phyloP scores from a whole-genome alignment of 495 filamentous ascomycete genomes.

The Aspergillus ellipticus region DNA sequence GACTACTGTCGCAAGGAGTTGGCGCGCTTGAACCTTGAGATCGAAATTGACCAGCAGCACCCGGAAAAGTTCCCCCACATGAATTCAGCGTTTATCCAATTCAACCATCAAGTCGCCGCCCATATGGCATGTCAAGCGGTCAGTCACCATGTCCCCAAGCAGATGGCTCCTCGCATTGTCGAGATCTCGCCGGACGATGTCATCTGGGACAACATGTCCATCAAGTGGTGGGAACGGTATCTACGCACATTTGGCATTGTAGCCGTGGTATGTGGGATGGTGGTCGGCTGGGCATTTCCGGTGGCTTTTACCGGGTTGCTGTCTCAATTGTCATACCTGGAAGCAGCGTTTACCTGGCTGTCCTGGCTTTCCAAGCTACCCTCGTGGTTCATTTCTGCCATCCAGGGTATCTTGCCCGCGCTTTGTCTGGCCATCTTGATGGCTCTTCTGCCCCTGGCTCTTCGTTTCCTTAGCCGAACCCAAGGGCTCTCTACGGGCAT shows the following conservation, averaged over 20 bases:
- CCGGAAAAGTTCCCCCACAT: conserved; percentile 88
- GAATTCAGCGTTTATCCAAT: conserved; percentile 98
- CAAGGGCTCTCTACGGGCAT: conserved; percentile 84
- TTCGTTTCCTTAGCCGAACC: conserved; percentile 67
- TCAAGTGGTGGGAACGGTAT: conserved; percentile 93
- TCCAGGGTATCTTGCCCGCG: conserved; percentile 86
- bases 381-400: conserved; percentile 59
- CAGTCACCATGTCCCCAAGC: conserved; percentile 85
- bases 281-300: conserved; percentile 87
- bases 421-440: conserved; percentile 75
- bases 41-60: conserved; percentile 83
- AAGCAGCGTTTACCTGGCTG: conserved; percentile 62
- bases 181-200: conserved; percentile 94
- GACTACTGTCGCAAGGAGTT: conserved; percentile 86
- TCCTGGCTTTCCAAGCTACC: conserved; percentile 64
- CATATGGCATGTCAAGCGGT: conserved; percentile 97
- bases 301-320: conserved; percentile 83
- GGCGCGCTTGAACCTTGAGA: conserved; percentile 86
- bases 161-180: conserved; percentile 89
- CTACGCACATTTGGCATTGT: conserved; percentile 65
- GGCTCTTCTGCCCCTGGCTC: conserved; percentile 71
- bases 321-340: conserved; percentile 68
- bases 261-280: conserved; percentile 65
- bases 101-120: conserved; percentile 95
- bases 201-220: conserved; percentile 96